Conservation (phyloP, 192 early-diverging fungal species). For the Phycomyces nitens region DNA sequence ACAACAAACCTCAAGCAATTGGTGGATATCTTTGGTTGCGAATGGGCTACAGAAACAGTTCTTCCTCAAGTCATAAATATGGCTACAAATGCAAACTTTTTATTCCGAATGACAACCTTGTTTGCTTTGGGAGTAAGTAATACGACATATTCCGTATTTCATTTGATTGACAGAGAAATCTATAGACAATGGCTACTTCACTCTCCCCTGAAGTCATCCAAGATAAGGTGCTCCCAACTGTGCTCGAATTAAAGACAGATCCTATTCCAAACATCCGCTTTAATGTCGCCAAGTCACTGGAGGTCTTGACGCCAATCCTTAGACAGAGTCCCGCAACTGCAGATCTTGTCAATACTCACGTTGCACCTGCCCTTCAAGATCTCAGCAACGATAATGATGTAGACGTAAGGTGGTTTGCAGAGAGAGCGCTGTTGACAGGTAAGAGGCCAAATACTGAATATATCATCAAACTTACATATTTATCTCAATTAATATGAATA, state of each 20-base stretch:
- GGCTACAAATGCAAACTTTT: conserved; percentile 85
- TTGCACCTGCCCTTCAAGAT: conserved; percentile 78
- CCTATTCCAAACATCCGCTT: conserved; percentile 99
- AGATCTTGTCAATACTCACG: conserved; percentile 58
- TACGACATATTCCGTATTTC: background rate
- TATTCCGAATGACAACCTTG: conserved; percentile 98
- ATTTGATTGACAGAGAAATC: background rate
- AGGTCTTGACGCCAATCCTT: conserved; percentile 77
- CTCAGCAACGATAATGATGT: conserved; percentile 85
- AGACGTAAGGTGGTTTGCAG: conserved; percentile 93
- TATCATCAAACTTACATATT: no score
- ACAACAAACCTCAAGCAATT: conserved; percentile 92
- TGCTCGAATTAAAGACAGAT: conserved; percentile 79
- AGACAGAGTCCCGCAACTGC: conserved; percentile 60
- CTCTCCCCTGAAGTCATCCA: conserved; percentile 87
- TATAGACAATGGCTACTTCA: conserved; percentile 79
- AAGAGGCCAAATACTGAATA: no score
- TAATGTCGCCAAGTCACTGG: conserved; percentile 96
- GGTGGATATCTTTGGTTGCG: conserved; percentile 97
- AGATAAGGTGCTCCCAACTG: conserved; percentile 85
- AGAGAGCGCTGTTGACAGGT: conserved; percentile 64
- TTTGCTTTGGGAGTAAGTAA: conserved; percentile 83
- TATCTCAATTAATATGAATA: no score
- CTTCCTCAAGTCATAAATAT: conserved; percentile 92
- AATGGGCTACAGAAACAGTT: conserved; percentile 93